Evolutionary conservation across 2,329 filamentous ascomycete genomes (phyloP), one percentile per base, ranked within the genome.

Genomic region (Arthrobotrys megalospora): DNA sequence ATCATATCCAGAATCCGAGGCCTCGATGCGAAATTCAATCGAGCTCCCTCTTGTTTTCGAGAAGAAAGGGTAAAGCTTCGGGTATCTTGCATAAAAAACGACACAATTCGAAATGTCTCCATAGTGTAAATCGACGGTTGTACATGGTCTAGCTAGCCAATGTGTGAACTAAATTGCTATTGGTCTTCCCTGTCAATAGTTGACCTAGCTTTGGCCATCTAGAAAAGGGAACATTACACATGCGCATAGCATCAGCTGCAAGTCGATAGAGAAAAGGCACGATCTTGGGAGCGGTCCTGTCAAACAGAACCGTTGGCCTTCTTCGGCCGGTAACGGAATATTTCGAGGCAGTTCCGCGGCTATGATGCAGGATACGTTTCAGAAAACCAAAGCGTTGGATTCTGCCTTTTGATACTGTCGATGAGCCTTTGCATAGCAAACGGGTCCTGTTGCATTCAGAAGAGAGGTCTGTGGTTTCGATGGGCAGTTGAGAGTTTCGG

Each of bases 321-420:
- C 52, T 47, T 73, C 70, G 63, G 62, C 63, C 53, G 63, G 63
- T 67, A 75, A 72, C 75, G 75, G 75, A 78, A 72, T 72, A 66
- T 71, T 45, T 67, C 47, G 19, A 72, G 48, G 67, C 52, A 67
- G 16, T 71, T 78, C 75, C 75, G 75, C 67, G 62, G 72, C 62
- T 71, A 71, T 38, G 67, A 71, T 72, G 75, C 75, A 78, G 75
- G 75, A 67, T 78, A 63, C 62, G 75, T 78, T 78, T 78, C 75
- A 78, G 66, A 68, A 63, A 50, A 38, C 47, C 58, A 45, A 55
- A 48, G n/a, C 43, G 12, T 58, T 64, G 55, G 55, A 43, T 43
- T 41, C 24, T 58, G 52, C 52, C 28, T 58, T 24, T 36, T 41
- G 28, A 60, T 28, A 16, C 36, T 43, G 55, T 43, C 19, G 45